Percentiles rank a stretch among this genome's conserved stretches.
phyloP scores from a whole-genome alignment of 169 alveolate species.

The Cryptosporidium sp. region DNA sequence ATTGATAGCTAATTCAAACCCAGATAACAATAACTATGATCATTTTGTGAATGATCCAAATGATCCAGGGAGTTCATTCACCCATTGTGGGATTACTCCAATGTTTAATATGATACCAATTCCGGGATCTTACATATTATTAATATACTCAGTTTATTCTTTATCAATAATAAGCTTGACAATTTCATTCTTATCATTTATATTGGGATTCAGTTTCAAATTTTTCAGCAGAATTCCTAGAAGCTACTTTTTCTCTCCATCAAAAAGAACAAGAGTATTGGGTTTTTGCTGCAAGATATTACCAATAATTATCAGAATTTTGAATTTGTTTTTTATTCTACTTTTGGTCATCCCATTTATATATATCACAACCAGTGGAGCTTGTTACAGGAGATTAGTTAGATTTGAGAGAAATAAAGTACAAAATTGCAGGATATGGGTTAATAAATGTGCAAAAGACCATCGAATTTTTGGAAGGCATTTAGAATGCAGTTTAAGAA shows the following conservation, averaged over 20 bases:
- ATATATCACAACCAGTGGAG: slow-evolving; percentile 72
- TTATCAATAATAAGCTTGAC: slow-evolving; percentile 40
- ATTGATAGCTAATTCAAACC: slow-evolving; percentile 60
- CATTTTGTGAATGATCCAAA: slow-evolving; percentile 69
- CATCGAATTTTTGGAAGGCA: slow-evolving; percentile 66
- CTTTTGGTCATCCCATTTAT: slow-evolving; percentile 43
- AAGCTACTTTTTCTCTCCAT: slow-evolving; percentile 69
- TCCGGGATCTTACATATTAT: slow-evolving; percentile 61
- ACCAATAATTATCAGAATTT: slow-evolving; percentile 27
- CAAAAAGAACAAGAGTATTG: slow-evolving; percentile 58
- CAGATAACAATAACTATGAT: slow-evolving; percentile 54
- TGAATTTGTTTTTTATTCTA: slow-evolving; percentile 39
- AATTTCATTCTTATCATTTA: slow-evolving; percentile 33
- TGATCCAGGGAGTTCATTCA: slow-evolving; percentile 22
- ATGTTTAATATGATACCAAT: slow-evolving; percentile 62
- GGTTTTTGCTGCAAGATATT: slow-evolving; percentile 65
- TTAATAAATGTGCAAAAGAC: slow-evolving; percentile 71
- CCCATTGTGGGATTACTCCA: slow-evolving; percentile 70
- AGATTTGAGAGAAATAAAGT: slow-evolving; percentile 65
- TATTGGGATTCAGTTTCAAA: slow-evolving; percentile 51
- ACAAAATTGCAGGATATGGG: slow-evolving; percentile 73
- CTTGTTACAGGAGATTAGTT: slow-evolving; percentile 67
- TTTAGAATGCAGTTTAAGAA: slow-evolving; percentile 67
- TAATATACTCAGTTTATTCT: slow-evolving; percentile 33
- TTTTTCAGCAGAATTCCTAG: slow-evolving; percentile 67